These are phyloP conservation scores for Scolecobasidium constrictum DNA, from an alignment of 2,329 filamentous ascomycete genomes.

Conservation along the genomic window DNA sequence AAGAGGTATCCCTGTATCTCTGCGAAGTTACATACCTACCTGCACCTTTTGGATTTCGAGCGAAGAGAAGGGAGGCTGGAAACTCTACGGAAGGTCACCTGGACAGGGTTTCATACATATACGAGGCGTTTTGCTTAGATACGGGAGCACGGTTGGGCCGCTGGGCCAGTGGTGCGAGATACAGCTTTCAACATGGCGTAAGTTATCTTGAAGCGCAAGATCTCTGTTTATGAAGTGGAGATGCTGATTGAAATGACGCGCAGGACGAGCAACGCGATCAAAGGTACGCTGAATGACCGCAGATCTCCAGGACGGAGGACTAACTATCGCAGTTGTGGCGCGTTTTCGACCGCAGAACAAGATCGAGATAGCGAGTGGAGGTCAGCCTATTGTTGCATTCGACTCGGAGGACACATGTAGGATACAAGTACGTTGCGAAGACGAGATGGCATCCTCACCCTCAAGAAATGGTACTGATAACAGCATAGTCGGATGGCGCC, in stretches of 20 bases:
- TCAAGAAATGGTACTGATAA: conserved; percentile 12
- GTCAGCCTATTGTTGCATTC: conserved; percentile 85
- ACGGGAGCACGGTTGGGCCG: no score
- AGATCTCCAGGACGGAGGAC: no score
- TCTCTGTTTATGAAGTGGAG: conserved; percentile 10
- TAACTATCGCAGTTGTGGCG: conserved; percentile 91
- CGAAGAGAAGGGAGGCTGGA: not conserved
- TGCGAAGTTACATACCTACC: no score
- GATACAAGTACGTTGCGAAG: conserved; percentile 58
- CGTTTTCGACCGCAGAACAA: conserved; percentile 97
- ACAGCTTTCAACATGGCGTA: conserved; percentile 34
- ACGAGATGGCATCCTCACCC: not conserved
- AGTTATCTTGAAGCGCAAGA: conserved; percentile 17
- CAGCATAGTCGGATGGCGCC: conserved; percentile 63
- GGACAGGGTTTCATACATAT: no score
- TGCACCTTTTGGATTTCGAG: not conserved
- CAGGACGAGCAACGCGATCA: conserved; percentile 35
- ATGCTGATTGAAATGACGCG: conserved; percentile 7
- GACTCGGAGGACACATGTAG: conserved; percentile 79
- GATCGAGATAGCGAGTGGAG: conserved; percentile 79
- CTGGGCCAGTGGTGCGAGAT: conserved; percentile 8
- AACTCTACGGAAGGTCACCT: no score
- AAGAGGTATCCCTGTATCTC: not conserved
- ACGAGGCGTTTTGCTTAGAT: no score
- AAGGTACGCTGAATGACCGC: conserved; percentile 21